A percentile compares a stretch with the other conserved stretches of the same genome.
phyloP scores from a whole-genome alignment of 176 grass and related monocot species.

The Areca catechu region DNA sequence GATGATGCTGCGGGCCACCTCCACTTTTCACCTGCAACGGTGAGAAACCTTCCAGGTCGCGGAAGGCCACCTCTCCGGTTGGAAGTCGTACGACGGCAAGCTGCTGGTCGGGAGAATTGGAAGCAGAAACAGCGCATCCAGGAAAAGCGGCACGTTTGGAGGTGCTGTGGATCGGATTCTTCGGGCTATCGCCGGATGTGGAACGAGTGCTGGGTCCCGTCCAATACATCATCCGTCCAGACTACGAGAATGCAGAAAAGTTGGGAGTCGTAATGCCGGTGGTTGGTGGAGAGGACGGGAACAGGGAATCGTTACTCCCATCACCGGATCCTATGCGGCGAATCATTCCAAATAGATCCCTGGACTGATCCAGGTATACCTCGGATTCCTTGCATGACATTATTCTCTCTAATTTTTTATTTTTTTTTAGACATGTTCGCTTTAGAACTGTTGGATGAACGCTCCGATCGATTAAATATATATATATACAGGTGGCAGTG shows the following conservation, averaged over 20 bases:
- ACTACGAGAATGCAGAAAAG: slow-evolving; percentile 19
- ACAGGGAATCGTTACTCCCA: slow-evolving; percentile 13
- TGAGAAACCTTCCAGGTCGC: slow-evolving; percentile 9
- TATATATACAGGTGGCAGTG: too few relatives aligned
- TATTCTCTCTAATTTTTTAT: too few relatives aligned
- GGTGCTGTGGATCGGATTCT: slow-evolving; percentile 25
- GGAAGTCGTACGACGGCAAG: slow-evolving; percentile 18
- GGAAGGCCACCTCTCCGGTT: slow-evolving; percentile 22
- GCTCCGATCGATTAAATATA: too few relatives aligned
- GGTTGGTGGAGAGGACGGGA: slow-evolving; percentile 27
- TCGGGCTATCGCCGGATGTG: slow-evolving; percentile 3
- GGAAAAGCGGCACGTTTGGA: slow-evolving; percentile 24
- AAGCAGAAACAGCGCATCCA: slow-evolving; percentile 18
- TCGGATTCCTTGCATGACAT: too few relatives aligned
- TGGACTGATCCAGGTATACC: too few relatives aligned
- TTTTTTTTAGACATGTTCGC: too few relatives aligned
- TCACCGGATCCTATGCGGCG: too few relatives aligned
- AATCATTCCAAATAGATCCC: too few relatives aligned
- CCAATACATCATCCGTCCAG: slow-evolving; percentile 17
- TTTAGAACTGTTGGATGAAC: too few relatives aligned
- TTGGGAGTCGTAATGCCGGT: slow-evolving; percentile 22
- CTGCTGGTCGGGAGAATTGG: slow-evolving; percentile 26
- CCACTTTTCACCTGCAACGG: slow-evolving; percentile 10
- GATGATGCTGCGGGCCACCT: slow-evolving; percentile 23
- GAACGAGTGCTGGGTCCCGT: slow-evolving; percentile 25